Evolutionary conservation across 164 flowering plant species (phyloP).

Genomic region (Amborella trichopoda): DNA sequence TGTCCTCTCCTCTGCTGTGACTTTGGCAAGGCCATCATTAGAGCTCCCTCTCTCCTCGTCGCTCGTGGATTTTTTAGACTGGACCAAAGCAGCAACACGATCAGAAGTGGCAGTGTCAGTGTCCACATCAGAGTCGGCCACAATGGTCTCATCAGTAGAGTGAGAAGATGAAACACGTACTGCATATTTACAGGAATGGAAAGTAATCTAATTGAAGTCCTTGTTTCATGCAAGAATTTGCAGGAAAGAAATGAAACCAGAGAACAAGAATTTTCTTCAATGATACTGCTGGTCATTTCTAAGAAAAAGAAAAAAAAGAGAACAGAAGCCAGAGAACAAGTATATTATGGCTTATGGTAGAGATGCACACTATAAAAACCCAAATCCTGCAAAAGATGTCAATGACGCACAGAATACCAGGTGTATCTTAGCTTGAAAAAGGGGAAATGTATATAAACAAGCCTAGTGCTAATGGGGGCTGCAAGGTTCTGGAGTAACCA

Average conservation of each 20-base stretch:
- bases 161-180: conserved; percentile 67
- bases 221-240: neutral
- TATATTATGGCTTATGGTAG: too few species aligned
- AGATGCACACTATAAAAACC: too few species aligned
- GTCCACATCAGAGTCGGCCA: conserved; percentile 88
- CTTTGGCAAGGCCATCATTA: conserved; percentile 4
- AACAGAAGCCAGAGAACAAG: too few species aligned
- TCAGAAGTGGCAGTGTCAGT: conserved; percentile 37
- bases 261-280: neutral
- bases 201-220: too few species aligned
- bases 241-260: neutral
- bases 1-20: conserved; percentile 7
- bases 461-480: too few species aligned
- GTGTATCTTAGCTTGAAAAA: too few species aligned
- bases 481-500: too few species aligned
- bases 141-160: conserved; percentile 88
- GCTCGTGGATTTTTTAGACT: conserved; percentile 13
- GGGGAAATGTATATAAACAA: too few species aligned
- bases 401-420: too few species aligned
- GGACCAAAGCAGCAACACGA: conserved; percentile 10
- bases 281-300: too few species aligned
- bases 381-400: too few species aligned
- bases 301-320: too few species aligned
- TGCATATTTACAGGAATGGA: conserved; percentile 25
- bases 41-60: conserved; percentile 9